Percentiles rank a stretch among this genome's conserved stretches.
These are phyloP conservation scores for Gossypium trilobum DNA, from an alignment of 441 rosid species.

Conservation along the genomic window DNA sequence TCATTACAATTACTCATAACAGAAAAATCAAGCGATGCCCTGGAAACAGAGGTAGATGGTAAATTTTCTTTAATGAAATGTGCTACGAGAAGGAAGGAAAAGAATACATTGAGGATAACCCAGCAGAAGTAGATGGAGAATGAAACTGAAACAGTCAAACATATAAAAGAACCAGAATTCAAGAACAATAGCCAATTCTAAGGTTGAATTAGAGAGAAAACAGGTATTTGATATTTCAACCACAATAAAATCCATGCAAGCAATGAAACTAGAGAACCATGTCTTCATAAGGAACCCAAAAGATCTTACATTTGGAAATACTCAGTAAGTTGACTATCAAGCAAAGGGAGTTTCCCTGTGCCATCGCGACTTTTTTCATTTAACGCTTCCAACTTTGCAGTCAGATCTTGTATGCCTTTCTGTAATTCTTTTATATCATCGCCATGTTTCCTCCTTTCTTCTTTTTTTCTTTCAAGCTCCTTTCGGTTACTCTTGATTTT, in stretches of 20 bases:
- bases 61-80: conserved; percentile 1
- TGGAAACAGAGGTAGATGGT: background rate
- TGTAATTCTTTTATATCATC: conserved; percentile 60
- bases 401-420: conserved; percentile 63
- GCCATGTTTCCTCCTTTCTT: conserved; percentile 66
- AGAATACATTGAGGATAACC: background rate
- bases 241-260: background rate
- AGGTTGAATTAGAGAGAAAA: conserved; percentile 2
- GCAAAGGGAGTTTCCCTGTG: conserved; percentile 71
- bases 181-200: background rate
- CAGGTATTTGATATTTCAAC: background rate
- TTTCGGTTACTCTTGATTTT: conserved; percentile 74
- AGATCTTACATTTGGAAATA: conserved; percentile 79
- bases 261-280: background rate
- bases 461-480: conserved; percentile 69
- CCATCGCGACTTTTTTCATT: conserved; percentile 74
- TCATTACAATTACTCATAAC: background rate
- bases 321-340: conserved; percentile 65
- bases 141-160: background rate
- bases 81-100: background rate
- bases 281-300: conserved; percentile 1
- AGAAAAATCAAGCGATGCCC: background rate
- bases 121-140: background rate
- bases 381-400: conserved; percentile 58
- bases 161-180: background rate